phyloP scores from a whole-genome alignment of 345 rosid genomes.

The Cardamine chenopodiifolia region DNA sequence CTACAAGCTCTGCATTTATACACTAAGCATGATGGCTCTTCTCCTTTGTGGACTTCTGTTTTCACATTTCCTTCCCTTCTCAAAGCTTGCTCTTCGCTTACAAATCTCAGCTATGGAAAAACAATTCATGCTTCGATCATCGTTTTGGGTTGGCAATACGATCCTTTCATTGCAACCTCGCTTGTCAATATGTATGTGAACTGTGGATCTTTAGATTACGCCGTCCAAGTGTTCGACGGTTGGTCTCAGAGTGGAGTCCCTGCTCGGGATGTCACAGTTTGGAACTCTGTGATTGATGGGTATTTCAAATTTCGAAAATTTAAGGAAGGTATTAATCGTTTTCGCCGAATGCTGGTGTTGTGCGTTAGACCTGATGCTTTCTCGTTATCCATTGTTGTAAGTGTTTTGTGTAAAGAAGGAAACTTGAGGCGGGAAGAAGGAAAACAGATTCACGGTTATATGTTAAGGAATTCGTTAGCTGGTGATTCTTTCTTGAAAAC shows the following conservation, averaged over 20 bases:
- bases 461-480: constrained; percentile 47
- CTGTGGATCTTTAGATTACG: constrained; percentile 60
- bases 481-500: constrained; percentile 63
- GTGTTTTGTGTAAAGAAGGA: constrained; percentile 47
- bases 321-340: constrained; percentile 52
- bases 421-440: constrained; percentile 47
- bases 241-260: constrained; percentile 42
- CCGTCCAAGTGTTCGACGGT: constrained; percentile 70
- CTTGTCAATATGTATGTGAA: constrained; percentile 64
- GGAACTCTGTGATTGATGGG: constrained; percentile 76
- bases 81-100: constrained; percentile 60
- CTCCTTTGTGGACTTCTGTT: constrained; percentile 45
- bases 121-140: constrained; percentile 56
- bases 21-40: constrained; percentile 38
- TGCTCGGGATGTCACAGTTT: constrained; percentile 56
- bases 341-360: constrained; percentile 56
- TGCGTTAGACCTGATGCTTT: constrained; percentile 70
- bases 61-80: constrained; percentile 73
- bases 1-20: constrained; percentile 55
- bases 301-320: constrained; percentile 50
- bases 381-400: constrained; percentile 60
- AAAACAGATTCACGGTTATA: constrained; percentile 67
- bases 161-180: constrained; percentile 64
- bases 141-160: constrained; percentile 50
- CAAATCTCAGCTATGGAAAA: constrained; percentile 54